A percentile compares a stretch with the other conserved stretches of the same genome.
Conservation (phyloP, 192 early-diverging fungal genomes). For the Backusella westeae region DNA sequence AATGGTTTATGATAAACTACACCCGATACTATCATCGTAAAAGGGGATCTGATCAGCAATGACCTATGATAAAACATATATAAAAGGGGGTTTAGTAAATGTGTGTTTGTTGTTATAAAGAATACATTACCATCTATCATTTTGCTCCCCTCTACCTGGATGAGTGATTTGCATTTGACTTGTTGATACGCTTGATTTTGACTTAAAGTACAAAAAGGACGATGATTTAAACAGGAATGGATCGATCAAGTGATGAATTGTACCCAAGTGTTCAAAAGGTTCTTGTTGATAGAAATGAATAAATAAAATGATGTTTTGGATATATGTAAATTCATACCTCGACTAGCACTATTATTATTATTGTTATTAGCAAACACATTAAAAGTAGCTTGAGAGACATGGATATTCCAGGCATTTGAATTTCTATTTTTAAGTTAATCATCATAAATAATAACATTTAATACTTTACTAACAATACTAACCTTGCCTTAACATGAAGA, state of each 20-base stretch:
- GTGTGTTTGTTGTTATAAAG: no score
- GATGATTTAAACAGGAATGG: neutral
- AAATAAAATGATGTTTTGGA: neutral
- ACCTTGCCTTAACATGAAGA: slow-evolving; percentile 14
- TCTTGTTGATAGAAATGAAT: neutral
- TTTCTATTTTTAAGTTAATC: slow-evolving; percentile 4
- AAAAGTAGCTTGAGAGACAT: neutral
- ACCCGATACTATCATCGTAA: neutral
- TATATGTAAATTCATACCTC: neutral
- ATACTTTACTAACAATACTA: neutral
- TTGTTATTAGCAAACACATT: slow-evolving; percentile 1
- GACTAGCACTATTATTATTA: neutral
- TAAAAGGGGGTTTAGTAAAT: neutral
- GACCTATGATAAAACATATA: neutral
- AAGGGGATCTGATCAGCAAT: neutral
- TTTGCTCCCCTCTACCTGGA: neutral
- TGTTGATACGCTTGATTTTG: neutral
- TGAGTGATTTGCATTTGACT: slow-evolving; percentile 8
- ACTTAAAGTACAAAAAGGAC: neutral
- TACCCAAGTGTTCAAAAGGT: neutral
- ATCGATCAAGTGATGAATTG: neutral
- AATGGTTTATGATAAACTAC: neutral
- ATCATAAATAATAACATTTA: neutral
- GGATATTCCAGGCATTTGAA: slow-evolving; percentile 4
- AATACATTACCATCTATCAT: neutral